phyloP scores from a whole-genome alignment of 805 yeast species.

The Starmerella potacharoeniae region DNA sequence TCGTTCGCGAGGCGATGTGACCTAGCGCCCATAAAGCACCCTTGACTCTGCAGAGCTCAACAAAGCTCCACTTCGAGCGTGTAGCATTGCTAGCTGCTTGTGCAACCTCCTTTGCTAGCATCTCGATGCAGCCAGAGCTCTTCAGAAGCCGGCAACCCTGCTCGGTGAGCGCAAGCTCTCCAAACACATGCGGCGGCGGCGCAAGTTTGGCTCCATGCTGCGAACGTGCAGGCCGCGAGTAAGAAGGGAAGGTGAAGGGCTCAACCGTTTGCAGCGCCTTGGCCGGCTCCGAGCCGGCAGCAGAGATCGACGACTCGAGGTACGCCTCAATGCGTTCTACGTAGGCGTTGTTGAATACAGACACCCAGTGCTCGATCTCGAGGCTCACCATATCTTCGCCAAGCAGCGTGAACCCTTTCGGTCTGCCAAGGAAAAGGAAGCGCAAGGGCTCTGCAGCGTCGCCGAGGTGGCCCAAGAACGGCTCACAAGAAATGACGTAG shows the following conservation, averaged over 20 bases:
- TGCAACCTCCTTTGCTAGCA: slow-evolving; percentile 15
- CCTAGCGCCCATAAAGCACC: slow-evolving; percentile 84
- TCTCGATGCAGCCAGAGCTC: slow-evolving; percentile 34
- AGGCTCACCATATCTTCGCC: slow-evolving; percentile 40
- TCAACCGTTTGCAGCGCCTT: background rate
- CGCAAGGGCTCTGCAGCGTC: slow-evolving; percentile 46
- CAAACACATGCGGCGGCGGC: slow-evolving; percentile 61
- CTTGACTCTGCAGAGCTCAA: slow-evolving; percentile 42
- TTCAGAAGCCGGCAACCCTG: slow-evolving; percentile 62
- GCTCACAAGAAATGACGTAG: slow-evolving; percentile 42
- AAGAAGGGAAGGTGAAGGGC: slow-evolving; percentile 14
- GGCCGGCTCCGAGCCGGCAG: background rate
- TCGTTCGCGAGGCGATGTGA: slow-evolving; percentile 58
- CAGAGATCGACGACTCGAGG: slow-evolving; percentile 15
- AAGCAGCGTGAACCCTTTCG: slow-evolving; percentile 59
- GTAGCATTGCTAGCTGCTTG: slow-evolving; percentile 1
- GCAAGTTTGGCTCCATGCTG: background rate
- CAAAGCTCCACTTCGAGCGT: slow-evolving; percentile 22
- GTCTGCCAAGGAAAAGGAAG: slow-evolving; percentile 50
- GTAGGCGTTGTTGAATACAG: slow-evolving; percentile 28
- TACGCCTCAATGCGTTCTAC: slow-evolving; percentile 29
- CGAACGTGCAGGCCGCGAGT: slow-evolving; percentile 12
- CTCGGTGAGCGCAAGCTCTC: slow-evolving; percentile 64
- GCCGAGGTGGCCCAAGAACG: slow-evolving; percentile 45
- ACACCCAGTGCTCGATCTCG: slow-evolving; percentile 61